phyloP scores from a whole-genome alignment of 345 rosid species.

The Populus davidiana region DNA sequence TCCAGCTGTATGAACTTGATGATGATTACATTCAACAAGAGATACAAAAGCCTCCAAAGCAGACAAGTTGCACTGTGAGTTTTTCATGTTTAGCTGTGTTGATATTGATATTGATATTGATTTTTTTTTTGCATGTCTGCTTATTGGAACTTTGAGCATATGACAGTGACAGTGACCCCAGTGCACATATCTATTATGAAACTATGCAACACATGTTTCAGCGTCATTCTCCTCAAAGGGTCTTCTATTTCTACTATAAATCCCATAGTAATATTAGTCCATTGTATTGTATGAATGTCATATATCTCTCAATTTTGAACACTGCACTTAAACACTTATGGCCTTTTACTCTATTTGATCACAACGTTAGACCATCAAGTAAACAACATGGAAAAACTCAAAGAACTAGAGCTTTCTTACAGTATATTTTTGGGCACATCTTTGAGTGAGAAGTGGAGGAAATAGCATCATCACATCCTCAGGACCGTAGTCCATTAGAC shows the following conservation, averaged over 20 bases:
- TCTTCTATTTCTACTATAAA: background rate
- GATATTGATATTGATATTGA: background rate
- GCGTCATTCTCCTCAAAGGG: background rate
- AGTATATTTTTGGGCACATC: conserved; percentile 71
- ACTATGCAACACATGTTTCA: background rate
- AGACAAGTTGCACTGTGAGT: conserved; percentile 68
- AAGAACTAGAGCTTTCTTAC: conserved; percentile 38
- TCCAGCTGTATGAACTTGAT: conserved; percentile 80
- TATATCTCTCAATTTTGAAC: background rate
- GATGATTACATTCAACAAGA: conserved; percentile 87
- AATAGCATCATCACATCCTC: conserved; percentile 80
- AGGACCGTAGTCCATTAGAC: conserved; percentile 59
- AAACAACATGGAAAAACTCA: conserved; percentile 7
- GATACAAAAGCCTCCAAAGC: conserved; percentile 76
- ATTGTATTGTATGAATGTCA: background rate
- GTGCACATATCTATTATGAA: background rate
- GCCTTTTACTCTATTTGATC: background rate
- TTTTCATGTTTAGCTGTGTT: conserved; percentile 9
- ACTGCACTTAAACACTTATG: background rate
- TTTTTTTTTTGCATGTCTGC: background rate
- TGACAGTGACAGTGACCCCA: background rate
- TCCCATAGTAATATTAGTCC: background rate
- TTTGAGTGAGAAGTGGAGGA: conserved; percentile 80
- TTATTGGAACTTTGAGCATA: background rate
- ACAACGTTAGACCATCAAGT: background rate